phyloP scores from a whole-genome alignment of 2,329 filamentous ascomycete species.

The Claviceps arundinis region DNA sequence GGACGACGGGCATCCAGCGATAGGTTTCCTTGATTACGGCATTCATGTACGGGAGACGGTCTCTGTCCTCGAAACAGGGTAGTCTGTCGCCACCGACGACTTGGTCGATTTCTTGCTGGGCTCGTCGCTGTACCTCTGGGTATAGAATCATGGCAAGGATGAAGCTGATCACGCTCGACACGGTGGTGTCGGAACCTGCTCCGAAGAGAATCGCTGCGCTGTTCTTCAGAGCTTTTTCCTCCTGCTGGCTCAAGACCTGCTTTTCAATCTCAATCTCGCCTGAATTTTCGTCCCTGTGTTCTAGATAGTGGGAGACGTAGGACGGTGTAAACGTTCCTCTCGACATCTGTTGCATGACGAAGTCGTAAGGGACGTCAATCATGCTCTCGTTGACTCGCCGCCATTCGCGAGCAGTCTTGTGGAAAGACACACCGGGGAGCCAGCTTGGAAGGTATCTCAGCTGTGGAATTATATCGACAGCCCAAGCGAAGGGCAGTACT shows the following conservation, averaged over 20 bases:
- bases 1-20: conserved; percentile 19
- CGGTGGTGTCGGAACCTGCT: conserved; percentile 9
- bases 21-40: conserved; percentile 17
- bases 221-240: conserved; percentile 2
- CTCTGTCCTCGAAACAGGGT: conserved; percentile 28
- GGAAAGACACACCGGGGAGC: conserved; percentile 18
- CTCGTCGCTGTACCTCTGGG: conserved; percentile 27
- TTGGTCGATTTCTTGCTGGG: conserved; percentile 27
- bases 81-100: conserved; percentile 28
- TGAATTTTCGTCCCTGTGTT: not conserved
- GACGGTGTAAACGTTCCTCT: conserved; percentile 9
- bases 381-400: conserved; percentile 8
- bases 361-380: conserved; percentile 16
- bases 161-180: conserved; percentile 14
- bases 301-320: conserved; percentile 13
- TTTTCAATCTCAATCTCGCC: too few relatives aligned
- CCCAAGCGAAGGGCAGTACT: conserved; percentile 17
- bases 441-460: conserved; percentile 17
- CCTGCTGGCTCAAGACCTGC: not conserved
- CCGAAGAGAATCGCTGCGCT: conserved; percentile 2
- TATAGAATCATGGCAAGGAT: conserved; percentile 32
- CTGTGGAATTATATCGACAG: conserved; percentile 18
- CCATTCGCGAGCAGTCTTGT: conserved; percentile 17
- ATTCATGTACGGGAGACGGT: conserved; percentile 28
- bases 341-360: conserved; percentile 16